Conservation (phyloP, 2,329 filamentous ascomycete genomes). For the Neurospora sp. region DNA sequence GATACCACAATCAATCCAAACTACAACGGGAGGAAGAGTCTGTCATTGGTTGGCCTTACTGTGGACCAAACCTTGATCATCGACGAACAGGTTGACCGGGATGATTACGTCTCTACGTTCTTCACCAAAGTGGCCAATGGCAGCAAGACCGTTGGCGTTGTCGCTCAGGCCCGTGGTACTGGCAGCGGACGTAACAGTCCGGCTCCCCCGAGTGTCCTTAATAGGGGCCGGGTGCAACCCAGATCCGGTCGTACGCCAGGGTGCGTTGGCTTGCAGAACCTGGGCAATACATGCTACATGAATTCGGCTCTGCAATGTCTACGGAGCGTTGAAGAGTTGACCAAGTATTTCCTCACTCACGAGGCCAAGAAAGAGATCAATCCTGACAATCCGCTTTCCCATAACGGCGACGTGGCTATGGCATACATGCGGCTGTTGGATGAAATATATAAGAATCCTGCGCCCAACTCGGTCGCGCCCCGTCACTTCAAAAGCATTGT, state of each 20-base stretch:
- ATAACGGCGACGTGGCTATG: slow-evolving; percentile 78
- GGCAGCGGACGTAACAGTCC: slow-evolving; percentile 64
- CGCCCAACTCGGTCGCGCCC: slow-evolving; percentile 62
- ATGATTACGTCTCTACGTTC: slow-evolving; percentile 47
- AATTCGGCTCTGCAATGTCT: slow-evolving; percentile 95
- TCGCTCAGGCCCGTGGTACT: slow-evolving; percentile 27
- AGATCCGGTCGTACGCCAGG: slow-evolving; percentile 63
- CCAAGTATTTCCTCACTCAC: slow-evolving; percentile 75
- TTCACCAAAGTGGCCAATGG: not conserved
- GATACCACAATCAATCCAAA: slow-evolving; percentile 67
- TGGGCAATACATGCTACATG: slow-evolving; percentile 99
- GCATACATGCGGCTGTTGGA: slow-evolving; percentile 69
- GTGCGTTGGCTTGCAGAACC: slow-evolving; percentile 74
- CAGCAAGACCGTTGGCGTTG: slow-evolving; percentile 11
- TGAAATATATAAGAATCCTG: slow-evolving; percentile 65
- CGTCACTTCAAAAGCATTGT: slow-evolving; percentile 74
- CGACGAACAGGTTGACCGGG: slow-evolving; percentile 62
- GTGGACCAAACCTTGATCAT: slow-evolving; percentile 70
- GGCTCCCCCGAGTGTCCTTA: slow-evolving; percentile 48
- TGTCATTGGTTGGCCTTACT: slow-evolving; percentile 59
- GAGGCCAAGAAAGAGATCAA: slow-evolving; percentile 77
- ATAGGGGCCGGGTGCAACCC: slow-evolving; percentile 61
- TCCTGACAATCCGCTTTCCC: slow-evolving; percentile 71
- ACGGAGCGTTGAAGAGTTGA: slow-evolving; percentile 84
- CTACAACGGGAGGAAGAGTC: slow-evolving; percentile 63